These are phyloP conservation scores for Oenanthe javanica DNA, from an alignment of 140 eudicot species.

Conservation along the genomic window DNA sequence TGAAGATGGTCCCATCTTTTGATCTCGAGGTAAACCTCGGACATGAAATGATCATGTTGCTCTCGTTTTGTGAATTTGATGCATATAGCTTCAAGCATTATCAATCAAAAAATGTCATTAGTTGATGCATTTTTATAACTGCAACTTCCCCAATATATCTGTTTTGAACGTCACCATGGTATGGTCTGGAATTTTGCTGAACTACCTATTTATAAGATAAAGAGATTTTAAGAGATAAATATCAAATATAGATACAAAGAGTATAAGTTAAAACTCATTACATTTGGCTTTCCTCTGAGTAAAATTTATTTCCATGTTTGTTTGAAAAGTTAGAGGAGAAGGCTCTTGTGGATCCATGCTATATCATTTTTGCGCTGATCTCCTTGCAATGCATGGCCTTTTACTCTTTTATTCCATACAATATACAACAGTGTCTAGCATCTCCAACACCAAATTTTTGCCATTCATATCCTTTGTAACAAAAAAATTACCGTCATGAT, in stretches of 20 bases:
- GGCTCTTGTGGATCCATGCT: neutral
- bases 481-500: too few species aligned
- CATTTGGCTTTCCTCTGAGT: neutral
- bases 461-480: too few species aligned
- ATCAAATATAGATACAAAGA: too few species aligned
- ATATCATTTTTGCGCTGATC: neutral
- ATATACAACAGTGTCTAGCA: too few species aligned
- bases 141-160: neutral
- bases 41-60: neutral
- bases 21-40: slow-evolving; percentile 39
- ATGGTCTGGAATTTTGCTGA: neutral
- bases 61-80: neutral
- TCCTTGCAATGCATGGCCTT: neutral
- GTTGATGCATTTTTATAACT: neutral
- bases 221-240: neutral
- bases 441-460: too few species aligned
- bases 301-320: neutral
- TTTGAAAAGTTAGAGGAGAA: neutral
- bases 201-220: neutral
- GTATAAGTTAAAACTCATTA: neutral
- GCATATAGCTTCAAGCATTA: neutral
- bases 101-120: neutral
- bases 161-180: neutral
- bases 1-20: slow-evolving; percentile 45
- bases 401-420: too few species aligned